Conservation (phyloP, 75 land plant genomes). For the Cryptomeria japonica region DNA sequence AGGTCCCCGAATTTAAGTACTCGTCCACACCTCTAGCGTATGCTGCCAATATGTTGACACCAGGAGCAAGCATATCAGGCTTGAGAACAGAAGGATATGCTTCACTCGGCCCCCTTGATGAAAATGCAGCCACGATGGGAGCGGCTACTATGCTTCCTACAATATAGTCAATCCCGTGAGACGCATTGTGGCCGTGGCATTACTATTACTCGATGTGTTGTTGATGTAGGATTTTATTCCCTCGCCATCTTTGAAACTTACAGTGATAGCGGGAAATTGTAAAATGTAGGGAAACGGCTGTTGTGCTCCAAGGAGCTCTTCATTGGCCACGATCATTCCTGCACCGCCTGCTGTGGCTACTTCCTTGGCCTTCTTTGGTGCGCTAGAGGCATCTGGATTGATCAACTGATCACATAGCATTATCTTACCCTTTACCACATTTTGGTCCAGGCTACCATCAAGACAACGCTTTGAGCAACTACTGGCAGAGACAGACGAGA, state of each 20-base stretch:
- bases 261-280: constrained; percentile 28
- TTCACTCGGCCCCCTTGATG: too few species aligned
- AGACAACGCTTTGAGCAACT: constrained; percentile 17
- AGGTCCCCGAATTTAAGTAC: too few species aligned
- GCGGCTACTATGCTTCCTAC: neutral
- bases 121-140: too few species aligned
- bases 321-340: constrained; percentile 69
- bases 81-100: too few species aligned
- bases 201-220: neutral
- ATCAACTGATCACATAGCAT: constrained; percentile 50
- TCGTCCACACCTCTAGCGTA: too few species aligned
- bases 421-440: constrained; percentile 54
- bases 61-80: too few species aligned
- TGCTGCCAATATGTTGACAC: too few species aligned
- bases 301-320: constrained; percentile 36
- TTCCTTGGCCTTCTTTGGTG: constrained; percentile 40
- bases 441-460: constrained; percentile 32
- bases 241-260: constrained; percentile 12
- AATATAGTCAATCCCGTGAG: too few species aligned
- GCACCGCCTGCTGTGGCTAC: constrained; percentile 59
- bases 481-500: constrained; percentile 16
- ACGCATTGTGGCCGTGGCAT: neutral
- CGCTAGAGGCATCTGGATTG: too few species aligned
- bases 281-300: constrained; percentile 16
- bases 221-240: constrained; percentile 21